These are phyloP conservation scores for Penicillium cinerascens DNA, from an alignment of 495 filamentous ascomycete genomes.

Conservation along the genomic window DNA sequence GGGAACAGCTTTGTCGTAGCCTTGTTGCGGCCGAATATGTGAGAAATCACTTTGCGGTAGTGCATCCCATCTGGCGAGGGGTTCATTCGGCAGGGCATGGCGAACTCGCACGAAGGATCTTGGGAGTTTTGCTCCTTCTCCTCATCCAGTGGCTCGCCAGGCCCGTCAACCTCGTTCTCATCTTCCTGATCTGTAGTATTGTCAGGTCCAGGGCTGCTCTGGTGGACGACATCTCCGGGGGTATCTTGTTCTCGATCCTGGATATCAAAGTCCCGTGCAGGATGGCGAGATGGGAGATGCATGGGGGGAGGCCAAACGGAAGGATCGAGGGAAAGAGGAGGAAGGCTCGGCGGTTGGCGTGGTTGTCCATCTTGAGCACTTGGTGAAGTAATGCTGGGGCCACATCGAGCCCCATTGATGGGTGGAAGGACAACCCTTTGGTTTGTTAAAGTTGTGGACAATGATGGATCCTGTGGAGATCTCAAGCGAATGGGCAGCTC, in stretches of 20 bases:
- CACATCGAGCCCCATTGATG: not conserved
- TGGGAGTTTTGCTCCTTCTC: not conserved
- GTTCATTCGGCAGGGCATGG: slow-evolving; percentile 15
- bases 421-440: not conserved
- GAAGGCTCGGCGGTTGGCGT: not conserved
- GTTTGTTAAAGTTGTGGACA: not conserved
- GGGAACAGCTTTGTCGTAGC: slow-evolving; percentile 65
- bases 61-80: slow-evolving; percentile 17
- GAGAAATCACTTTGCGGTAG: slow-evolving; percentile 71
- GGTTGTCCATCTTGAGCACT: not conserved
- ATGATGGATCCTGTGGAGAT: no score
- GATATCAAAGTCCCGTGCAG: no score
- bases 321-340: not conserved
- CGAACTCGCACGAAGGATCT: slow-evolving; percentile 16
- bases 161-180: no score
- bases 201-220: no score
- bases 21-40: slow-evolving; percentile 91
- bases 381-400: not conserved
- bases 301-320: no score
- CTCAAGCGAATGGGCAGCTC: no score
- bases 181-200: no score
- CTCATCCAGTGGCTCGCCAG: no score
- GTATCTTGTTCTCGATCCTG: no score
- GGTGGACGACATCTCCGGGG: no score
- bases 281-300: no score